These are phyloP conservation scores for Caloboletus inedulis DNA, from an alignment of 1,284 basidiomycete genomes.

Conservation along the genomic window DNA sequence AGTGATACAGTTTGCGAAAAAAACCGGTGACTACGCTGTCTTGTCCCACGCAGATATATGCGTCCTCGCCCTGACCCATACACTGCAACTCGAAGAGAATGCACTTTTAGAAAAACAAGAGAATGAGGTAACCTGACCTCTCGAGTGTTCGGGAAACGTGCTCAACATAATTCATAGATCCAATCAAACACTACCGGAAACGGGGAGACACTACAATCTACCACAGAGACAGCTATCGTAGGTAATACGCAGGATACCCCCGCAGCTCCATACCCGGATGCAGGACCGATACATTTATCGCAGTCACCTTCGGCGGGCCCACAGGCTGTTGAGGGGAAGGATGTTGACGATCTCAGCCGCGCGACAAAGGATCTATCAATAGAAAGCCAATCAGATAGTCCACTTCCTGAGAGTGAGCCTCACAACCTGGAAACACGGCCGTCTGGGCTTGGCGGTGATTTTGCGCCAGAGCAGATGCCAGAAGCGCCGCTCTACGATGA, in stretches of 20 bases:
- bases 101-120: slow-evolving; percentile 11
- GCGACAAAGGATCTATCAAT: slow-evolving; percentile 14
- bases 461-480: slow-evolving; percentile 5
- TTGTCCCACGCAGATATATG: slow-evolving; percentile 90
- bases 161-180: slow-evolving; percentile 11
- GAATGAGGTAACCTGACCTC: slow-evolving; percentile 16
- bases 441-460: slow-evolving; percentile 4
- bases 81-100: slow-evolving; percentile 56
- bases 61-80: slow-evolving; percentile 87
- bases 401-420: neutral
- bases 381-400: neutral
- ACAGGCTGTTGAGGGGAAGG: neutral
- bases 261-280: neutral
- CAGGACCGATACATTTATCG: slow-evolving; percentile 1
- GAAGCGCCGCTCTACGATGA: slow-evolving; percentile 60
- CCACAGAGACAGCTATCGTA: slow-evolving; percentile 43
- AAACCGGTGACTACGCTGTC: slow-evolving; percentile 95
- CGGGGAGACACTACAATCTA: slow-evolving; percentile 1
- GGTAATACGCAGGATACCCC: slow-evolving; percentile 34
- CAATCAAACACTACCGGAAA: neutral
- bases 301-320: neutral
- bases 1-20: slow-evolving; percentile 92
- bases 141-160: neutral
- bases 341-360: slow-evolving; percentile 13
- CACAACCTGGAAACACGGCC: slow-evolving; percentile 1